Conservation (phyloP, 2,329 filamentous ascomycete genomes). For the Tolypocladium album region DNA sequence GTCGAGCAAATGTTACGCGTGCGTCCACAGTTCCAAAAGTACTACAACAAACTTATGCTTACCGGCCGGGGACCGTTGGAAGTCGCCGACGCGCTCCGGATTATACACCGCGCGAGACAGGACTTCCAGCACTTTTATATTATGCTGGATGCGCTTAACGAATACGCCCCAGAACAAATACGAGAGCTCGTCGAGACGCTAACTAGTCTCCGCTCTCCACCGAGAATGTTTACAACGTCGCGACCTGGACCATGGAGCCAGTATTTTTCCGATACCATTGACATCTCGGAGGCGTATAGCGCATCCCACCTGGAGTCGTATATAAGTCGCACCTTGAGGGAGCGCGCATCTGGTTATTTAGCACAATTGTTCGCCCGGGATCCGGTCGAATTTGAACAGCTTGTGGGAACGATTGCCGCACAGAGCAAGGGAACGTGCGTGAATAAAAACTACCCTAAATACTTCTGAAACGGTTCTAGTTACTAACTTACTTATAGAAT, state of each 20-base stretch:
- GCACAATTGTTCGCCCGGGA: no score
- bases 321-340: no score
- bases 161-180: background rate
- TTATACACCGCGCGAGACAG: background rate
- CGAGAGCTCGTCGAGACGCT: background rate
- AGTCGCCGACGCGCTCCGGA: background rate
- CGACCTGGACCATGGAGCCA: background rate
- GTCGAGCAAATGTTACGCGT: background rate
- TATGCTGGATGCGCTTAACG: background rate
- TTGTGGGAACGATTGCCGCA: no score
- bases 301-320: no score
- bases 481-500: no score
- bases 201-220: background rate
- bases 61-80: background rate
- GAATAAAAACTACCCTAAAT: no score
- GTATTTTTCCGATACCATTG: background rate
- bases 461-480: no score
- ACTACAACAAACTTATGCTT: background rate
- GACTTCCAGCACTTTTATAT: background rate
- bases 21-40: background rate
- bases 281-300: background rate
- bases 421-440: no score
- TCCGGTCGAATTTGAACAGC: no score
- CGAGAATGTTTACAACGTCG: background rate
- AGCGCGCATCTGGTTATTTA: no score